These are phyloP conservation scores for Alternaria postmessia DNA, from an alignment of 2,329 filamentous ascomycete species.

Conservation along the genomic window DNA sequence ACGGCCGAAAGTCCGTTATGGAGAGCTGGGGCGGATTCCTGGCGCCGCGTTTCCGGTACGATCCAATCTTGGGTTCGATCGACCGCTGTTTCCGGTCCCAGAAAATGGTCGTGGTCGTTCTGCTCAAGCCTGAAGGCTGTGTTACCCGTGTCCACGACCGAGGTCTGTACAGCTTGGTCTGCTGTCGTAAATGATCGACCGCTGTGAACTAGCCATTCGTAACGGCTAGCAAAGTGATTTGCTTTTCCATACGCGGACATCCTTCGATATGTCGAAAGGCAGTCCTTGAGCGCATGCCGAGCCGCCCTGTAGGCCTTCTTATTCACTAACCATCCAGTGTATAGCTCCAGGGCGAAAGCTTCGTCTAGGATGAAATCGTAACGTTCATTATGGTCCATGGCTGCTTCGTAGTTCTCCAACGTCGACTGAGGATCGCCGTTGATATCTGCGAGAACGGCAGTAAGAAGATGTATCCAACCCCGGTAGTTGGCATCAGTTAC, in stretches of 20 bases:
- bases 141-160: constrained; percentile 61
- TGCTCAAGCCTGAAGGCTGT: constrained; percentile 54
- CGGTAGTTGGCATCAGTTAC: constrained; percentile 76
- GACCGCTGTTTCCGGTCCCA: constrained; percentile 49
- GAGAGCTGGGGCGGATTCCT: constrained; percentile 59
- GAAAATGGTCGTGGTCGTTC: constrained; percentile 53
- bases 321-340: constrained; percentile 75
- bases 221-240: constrained; percentile 71
- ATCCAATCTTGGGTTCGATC: constrained; percentile 61
- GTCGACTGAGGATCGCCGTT: constrained; percentile 61
- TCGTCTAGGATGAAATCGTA: constrained; percentile 75
- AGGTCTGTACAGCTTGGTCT: constrained; percentile 75
- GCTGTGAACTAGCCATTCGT: constrained; percentile 71
- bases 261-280: constrained; percentile 72
- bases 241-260: constrained; percentile 75
- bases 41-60: constrained; percentile 53
- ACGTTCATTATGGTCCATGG: constrained; percentile 74
- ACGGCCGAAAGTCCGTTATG: constrained; percentile 71
- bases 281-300: constrained; percentile 72
- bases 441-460: constrained; percentile 74
- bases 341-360: constrained; percentile 75
- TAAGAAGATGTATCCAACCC: constrained; percentile 72
- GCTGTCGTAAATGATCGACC: constrained; percentile 66
- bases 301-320: constrained; percentile 72
- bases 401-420: constrained; percentile 72